These are phyloP conservation scores for Fusarium cyanostomum DNA, from an alignment of 2,329 filamentous ascomycete species.

Conservation along the genomic window DNA sequence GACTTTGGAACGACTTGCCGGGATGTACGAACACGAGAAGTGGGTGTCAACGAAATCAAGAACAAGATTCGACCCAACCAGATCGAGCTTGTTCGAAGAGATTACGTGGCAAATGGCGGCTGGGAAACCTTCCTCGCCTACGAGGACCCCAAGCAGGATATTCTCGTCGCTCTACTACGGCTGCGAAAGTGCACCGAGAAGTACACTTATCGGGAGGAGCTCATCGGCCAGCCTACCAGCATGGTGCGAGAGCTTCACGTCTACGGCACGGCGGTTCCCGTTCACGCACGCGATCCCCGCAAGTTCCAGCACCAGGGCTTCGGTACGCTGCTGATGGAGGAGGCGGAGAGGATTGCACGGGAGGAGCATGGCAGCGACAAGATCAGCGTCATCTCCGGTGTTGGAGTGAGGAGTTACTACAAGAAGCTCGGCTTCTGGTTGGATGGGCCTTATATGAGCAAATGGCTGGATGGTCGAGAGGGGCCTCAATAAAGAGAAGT, in stretches of 20 bases:
- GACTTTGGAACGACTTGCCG: constrained; percentile 98
- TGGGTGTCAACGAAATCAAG: constrained; percentile 99
- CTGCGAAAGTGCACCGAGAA: constrained; percentile 90
- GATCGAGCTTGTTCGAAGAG: constrained; percentile 91
- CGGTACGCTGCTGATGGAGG: constrained; percentile 95
- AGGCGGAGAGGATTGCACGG: constrained; percentile 92
- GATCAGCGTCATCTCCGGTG: constrained; percentile 97
- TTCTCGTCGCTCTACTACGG: constrained; percentile 88
- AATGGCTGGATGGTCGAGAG: constrained; percentile 64
- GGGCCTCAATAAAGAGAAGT: constrained; percentile 19
- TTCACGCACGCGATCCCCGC: constrained; percentile 91
- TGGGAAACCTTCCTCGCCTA: constrained; percentile 99
- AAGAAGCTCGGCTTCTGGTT: constrained; percentile 91
- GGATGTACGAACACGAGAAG: constrained; percentile 94
- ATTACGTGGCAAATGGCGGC: constrained; percentile 94
- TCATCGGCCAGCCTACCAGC: constrained; percentile 86
- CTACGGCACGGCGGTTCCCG: constrained; percentile 96
- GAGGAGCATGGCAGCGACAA: constrained; percentile 95
- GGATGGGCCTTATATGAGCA: constrained; percentile 87
- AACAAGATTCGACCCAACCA: constrained; percentile 97
- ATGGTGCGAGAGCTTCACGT: constrained; percentile 95
- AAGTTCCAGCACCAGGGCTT: constrained; percentile 99
- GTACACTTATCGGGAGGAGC: constrained; percentile 91
- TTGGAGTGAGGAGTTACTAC: constrained; percentile 96
- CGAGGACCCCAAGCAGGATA: constrained; percentile 98